Percentiles rank a stretch among this genome's conserved stretches.
These are phyloP conservation scores for Eucalyptus dawsonii DNA, from an alignment of 345 rosid genomes.

Conservation along the genomic window DNA sequence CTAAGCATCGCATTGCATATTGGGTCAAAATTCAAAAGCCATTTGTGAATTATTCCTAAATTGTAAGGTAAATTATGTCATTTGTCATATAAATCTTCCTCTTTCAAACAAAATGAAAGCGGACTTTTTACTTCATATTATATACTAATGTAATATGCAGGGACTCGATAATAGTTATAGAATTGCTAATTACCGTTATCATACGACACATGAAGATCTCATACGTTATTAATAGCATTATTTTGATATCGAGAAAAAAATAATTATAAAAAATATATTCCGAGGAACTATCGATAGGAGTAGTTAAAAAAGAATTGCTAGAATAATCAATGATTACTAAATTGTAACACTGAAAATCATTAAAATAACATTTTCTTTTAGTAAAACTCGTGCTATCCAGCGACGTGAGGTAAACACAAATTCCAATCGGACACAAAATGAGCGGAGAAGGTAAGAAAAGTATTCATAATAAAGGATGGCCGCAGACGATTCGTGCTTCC, in stretches of 20 bases:
- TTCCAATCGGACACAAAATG: background rate
- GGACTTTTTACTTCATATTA: background rate
- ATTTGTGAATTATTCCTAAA: no score
- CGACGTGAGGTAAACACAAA: background rate
- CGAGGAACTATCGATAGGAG: background rate
- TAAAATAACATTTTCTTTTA: background rate
- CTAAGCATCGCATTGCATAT: rapidly evolving
- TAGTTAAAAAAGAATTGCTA: background rate
- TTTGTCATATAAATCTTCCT: background rate
- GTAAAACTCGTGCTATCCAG: background rate
- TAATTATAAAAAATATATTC: background rate
- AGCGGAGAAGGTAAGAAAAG: background rate
- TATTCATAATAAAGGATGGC: background rate
- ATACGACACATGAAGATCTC: background rate
- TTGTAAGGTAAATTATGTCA: background rate
- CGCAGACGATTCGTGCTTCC: background rate
- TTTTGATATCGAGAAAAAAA: background rate
- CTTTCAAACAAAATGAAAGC: background rate
- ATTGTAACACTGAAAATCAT: background rate
- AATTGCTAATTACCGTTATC: background rate
- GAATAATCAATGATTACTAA: background rate
- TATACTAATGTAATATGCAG: background rate
- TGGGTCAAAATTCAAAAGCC: no score
- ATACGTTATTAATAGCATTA: background rate
- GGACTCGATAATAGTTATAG: background rate